Percentiles rank a stretch among this genome's conserved stretches.
Evolutionary conservation across 192 early-diverging fungal genomes (phyloP).

Genomic region (Mortierella hygrophila): DNA sequence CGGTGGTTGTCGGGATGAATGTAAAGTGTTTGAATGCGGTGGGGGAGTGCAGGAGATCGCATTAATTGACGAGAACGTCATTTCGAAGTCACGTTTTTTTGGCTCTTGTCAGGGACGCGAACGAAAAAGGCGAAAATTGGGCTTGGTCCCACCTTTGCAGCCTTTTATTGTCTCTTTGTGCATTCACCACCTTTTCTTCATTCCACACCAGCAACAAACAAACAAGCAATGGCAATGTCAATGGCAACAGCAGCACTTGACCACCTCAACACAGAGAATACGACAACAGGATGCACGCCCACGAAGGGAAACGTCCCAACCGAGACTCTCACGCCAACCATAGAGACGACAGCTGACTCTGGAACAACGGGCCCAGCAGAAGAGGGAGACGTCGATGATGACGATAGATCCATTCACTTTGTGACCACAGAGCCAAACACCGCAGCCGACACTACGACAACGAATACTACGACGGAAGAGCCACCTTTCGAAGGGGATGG

Average conservation of each 20-base stretch:
- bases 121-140: too few relatives aligned
- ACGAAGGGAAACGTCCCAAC: neutral
- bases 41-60: neutral
- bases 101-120: too few relatives aligned
- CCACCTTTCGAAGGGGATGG: constrained; percentile 34
- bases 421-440: neutral
- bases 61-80: neutral
- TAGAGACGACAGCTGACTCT: neutral
- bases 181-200: neutral
- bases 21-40: neutral
- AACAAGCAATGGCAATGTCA: neutral
- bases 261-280: neutral
- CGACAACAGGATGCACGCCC: neutral
- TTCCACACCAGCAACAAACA: neutral
- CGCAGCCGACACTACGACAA: neutral
- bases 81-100: too few relatives aligned
- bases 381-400: neutral
- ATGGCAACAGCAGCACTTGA: neutral
- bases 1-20: constrained; percentile 6
- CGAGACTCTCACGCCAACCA: neutral
- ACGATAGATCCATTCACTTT: neutral
- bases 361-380: neutral
- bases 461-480: neutral
- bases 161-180: neutral
- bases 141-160: too few relatives aligned